Evolutionary conservation across 2,329 filamentous ascomycete species (phyloP).

Genomic region (Monosporascus sp.): DNA sequence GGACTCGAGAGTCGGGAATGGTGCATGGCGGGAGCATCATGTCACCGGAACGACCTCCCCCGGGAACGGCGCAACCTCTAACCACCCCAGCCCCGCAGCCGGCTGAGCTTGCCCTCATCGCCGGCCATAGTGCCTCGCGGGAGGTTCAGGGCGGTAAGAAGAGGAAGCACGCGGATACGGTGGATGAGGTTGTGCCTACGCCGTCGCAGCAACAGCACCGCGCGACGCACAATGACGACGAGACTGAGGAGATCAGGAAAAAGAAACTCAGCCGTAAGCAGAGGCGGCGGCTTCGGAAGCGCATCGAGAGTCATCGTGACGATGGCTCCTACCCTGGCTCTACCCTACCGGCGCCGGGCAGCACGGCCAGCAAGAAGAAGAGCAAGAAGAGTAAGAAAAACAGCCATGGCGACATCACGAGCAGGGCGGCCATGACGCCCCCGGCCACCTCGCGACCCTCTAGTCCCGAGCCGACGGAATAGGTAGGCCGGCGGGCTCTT

Average conservation of each 20-base stretch:
- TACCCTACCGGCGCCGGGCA: no score
- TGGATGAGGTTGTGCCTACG: not conserved
- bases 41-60: not conserved
- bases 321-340: not conserved
- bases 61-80: not conserved
- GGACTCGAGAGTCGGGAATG: not conserved
- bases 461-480: conserved; percentile 2
- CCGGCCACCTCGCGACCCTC: conserved; percentile 2
- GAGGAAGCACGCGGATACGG: not conserved
- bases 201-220: not conserved
- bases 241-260: no score
- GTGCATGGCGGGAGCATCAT: not conserved
- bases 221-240: not conserved
- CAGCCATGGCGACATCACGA: not conserved
- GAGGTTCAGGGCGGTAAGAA: not conserved
- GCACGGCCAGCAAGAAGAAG: not conserved
- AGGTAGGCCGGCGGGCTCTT: not conserved
- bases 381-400: not conserved
- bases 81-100: not conserved
- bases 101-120: not conserved
- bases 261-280: not conserved
- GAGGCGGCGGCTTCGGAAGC: not conserved
- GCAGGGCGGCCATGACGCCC: not conserved
- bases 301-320: not conserved
- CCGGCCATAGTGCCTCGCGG: not conserved